Evolutionary conservation across 139 green algal genomes (phyloP).

Genomic region (Astrephomene gubernaculifera): DNA sequence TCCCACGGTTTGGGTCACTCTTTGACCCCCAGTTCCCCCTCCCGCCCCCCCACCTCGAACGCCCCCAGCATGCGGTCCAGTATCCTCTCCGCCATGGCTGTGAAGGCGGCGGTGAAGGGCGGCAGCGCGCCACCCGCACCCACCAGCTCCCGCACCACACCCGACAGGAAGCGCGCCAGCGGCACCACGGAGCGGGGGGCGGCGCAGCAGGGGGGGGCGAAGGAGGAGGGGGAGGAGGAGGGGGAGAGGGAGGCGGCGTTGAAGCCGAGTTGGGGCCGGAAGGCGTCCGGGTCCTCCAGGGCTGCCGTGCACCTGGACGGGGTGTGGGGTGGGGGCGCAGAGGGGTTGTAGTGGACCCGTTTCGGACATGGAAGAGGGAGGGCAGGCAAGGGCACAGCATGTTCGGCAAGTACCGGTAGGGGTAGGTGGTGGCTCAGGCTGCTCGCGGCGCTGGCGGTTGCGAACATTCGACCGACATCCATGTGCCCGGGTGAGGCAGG

Average conservation of each 20-base stretch:
- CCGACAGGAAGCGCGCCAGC: constrained; percentile 28
- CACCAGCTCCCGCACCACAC: constrained; percentile 21
- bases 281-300: constrained; percentile 70
- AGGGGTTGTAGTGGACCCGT: too few relatives aligned
- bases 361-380: too few relatives aligned
- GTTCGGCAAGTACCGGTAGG: too few relatives aligned
- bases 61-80: constrained; percentile 40
- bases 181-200: constrained; percentile 18
- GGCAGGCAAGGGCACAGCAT: too few relatives aligned
- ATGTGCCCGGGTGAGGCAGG: too few relatives aligned
- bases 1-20: too few relatives aligned
- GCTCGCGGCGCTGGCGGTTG: too few relatives aligned
- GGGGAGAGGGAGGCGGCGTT: background rate
- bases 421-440: background rate
- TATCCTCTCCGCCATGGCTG: constrained; percentile 34
- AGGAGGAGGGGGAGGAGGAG: too few relatives aligned
- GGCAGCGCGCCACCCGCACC: background rate
- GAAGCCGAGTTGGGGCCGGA: constrained; percentile 45
- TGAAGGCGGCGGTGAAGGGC: constrained; percentile 26
- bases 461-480: too few relatives aligned
- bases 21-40: too few relatives aligned
- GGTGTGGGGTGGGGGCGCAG: too few relatives aligned
- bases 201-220: background rate
- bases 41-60: constrained; percentile 24
- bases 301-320: constrained; percentile 50